Base-by-base conservation (phyloP, 495 filamentous ascomycete species). In the Gamarada debralockiae region DNA sequence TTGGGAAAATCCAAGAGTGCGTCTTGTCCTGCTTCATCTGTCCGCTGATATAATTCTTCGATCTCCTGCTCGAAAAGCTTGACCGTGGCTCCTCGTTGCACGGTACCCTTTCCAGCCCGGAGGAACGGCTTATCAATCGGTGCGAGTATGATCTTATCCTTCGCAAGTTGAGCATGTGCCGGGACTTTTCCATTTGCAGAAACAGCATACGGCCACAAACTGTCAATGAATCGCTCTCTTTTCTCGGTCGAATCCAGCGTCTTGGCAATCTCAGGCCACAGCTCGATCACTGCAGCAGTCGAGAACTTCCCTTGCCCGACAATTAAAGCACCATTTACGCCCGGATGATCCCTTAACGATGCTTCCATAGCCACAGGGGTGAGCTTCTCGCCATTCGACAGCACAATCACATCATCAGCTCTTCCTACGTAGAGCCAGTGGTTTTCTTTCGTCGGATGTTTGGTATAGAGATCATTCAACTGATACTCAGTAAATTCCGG, bases 371-470 rank as follows among this genome's bases (percentile, higher is more conserved):
- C 65, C 5, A 75, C 60, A 0, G 82, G 81, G 53, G 82, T 83
- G 3, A 81, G 53, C 63, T 84, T 86, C 60, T 85, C 78, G 23
- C 80, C 82, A 62, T 76, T 84, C 15, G 70, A 74, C 50, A 85
- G 76, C 3, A 83, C 79, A 43, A 86, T 78, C 43, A 85, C 69
- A 59, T 82, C 81, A 53, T 86, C 83, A 1, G 63, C 53, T 9
- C 83, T 70, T 6, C 78, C 77, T 17, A 63, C 52, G 44, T 75
- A 79, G 10, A 64, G 60, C 80, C 78, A 85, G 33, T 73, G 54
- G 33, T 76, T 53, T 0, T 71, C 65, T 23, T 71, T 54, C 1
- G 70, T 70, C 0, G 80, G 78, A 56, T 85, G 82, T 6, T 61
- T 70, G 17, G 56, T 60, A 57, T 71, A 86, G 18, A 85, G 62